Base-by-base conservation (phyloP, 1,139 yeast genomes). In the Scheffersomyces illinoinensis region DNA sequence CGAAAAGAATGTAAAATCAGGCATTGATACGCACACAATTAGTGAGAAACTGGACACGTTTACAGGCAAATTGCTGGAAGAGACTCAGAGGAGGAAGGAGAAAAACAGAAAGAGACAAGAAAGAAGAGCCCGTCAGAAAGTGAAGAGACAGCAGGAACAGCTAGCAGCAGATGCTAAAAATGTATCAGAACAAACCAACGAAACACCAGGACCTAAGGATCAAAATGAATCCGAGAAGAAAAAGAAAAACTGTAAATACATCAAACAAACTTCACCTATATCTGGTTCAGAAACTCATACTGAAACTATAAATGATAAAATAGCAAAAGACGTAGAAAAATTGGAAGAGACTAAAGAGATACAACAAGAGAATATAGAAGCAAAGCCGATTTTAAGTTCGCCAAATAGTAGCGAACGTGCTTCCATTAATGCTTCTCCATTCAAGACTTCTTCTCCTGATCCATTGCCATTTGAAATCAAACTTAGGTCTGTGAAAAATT, bases 401-500 rank as follows among this genome's bases (percentile, higher is more conserved):
- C 43, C 43, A 46, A 6, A 20, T 19, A 33, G 10, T 5, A 10
- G 26, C 19, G n/a, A 3, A 47, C 24, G 10, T 20, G 8, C 21
- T 12, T 4, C 21, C 5, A 12, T 48, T 26, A 19, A 51, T 19
- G 8, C 20, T 51, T 23, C 20, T 18, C 21, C 43, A 4, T 19
- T 51, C 10, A 48, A 48, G 12, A 12, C 51, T 3, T 51, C 46
- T 12, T 51, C 53, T 19, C 47, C 53, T 19, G 47, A 23, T 14
- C 47, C 56, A 8, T 70, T 65, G 51, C 77, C 78, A 21, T 76
- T 76, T 60, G 75, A 69, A 50, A 62, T 76, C 50, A 74, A 71
- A 54, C 70, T 77, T 39, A 71, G 76, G 59, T 66, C 78, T 10
- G 71, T 75, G n/a, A 74, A 69, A 56, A 69, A 69, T 20, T 64